Evolutionary conservation across 306 rosid genomes (phyloP).

Genomic region (Dalbergia cochinchinensis): DNA sequence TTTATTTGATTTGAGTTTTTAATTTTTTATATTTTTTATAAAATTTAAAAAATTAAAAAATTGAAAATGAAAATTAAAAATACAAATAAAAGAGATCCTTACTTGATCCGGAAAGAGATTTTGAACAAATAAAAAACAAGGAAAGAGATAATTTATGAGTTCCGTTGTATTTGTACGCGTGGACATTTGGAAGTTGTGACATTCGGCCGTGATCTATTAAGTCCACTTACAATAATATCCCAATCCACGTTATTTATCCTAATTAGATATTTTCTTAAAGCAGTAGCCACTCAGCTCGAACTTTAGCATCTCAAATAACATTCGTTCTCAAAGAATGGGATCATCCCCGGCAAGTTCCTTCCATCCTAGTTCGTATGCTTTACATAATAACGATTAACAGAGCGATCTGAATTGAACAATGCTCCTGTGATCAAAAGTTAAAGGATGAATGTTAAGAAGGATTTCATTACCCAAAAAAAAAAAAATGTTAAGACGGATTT

Average conservation of each 20-base stretch:
- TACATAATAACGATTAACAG: background rate
- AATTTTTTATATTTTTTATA: too few species aligned
- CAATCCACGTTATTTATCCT: background rate
- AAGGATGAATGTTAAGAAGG: constrained; percentile 9
- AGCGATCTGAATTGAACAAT: background rate
- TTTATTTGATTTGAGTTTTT: too few species aligned
- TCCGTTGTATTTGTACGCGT: too few species aligned
- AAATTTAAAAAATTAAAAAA: too few species aligned
- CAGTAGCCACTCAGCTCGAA: background rate
- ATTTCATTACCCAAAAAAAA: background rate
- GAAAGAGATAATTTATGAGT: too few species aligned
- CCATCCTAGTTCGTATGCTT: background rate
- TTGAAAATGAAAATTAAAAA: too few species aligned
- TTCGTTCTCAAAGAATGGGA: background rate
- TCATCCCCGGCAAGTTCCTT: background rate
- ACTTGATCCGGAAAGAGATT: too few species aligned
- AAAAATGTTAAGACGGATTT: background rate
- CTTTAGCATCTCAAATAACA: background rate
- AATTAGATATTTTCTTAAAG: background rate
- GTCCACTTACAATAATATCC: background rate
- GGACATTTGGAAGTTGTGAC: too few species aligned
- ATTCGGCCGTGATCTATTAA: too few species aligned
- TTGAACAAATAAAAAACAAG: too few species aligned
- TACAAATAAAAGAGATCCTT: too few species aligned
- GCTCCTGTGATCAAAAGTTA: background rate